phyloP scores from a whole-genome alignment of 2,329 filamentous ascomycete species.

The Trichoderma sp. region DNA sequence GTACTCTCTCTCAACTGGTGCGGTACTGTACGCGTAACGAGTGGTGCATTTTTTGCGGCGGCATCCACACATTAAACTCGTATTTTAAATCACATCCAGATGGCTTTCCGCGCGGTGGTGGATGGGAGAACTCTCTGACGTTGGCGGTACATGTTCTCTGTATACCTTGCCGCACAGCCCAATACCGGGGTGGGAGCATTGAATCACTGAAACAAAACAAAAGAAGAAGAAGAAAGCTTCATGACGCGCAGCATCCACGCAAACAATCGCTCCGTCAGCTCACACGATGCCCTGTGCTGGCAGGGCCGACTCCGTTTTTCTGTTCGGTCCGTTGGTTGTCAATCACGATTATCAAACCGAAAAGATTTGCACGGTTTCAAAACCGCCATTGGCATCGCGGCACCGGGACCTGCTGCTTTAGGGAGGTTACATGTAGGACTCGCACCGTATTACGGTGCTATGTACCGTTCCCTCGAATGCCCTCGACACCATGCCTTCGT shows the following conservation, averaged over 20 bases:
- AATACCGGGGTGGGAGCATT: too few species aligned
- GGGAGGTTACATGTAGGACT: constrained; percentile 18
- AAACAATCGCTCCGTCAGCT: neutral
- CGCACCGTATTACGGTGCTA: too few species aligned
- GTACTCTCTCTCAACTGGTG: too few species aligned
- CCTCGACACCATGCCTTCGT: too few species aligned
- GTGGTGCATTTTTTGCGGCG: neutral
- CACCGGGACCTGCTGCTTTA: constrained; percentile 10
- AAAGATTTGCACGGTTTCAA: neutral
- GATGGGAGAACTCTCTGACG: neutral
- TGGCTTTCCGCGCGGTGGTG: neutral
- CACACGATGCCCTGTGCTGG: neutral
- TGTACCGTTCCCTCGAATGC: too few species aligned
- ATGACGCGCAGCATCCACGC: neutral
- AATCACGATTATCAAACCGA: neutral
- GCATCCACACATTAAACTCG: constrained; percentile 3
- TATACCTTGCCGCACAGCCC: neutral
- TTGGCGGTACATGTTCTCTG: neutral
- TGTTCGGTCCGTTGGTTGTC: constrained; percentile 15
- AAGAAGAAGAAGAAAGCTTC: neutral
- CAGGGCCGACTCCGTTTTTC: too few species aligned
- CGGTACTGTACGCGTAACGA: constrained; percentile 7
- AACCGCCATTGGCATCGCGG: constrained; percentile 11
- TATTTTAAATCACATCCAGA: constrained; percentile 7
- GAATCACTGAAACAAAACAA: too few species aligned